Evolutionary conservation across 495 filamentous ascomycete species (phyloP), one percentile per base, ranked within the genome.

Genomic region (Aspergillus nanangensis): DNA sequence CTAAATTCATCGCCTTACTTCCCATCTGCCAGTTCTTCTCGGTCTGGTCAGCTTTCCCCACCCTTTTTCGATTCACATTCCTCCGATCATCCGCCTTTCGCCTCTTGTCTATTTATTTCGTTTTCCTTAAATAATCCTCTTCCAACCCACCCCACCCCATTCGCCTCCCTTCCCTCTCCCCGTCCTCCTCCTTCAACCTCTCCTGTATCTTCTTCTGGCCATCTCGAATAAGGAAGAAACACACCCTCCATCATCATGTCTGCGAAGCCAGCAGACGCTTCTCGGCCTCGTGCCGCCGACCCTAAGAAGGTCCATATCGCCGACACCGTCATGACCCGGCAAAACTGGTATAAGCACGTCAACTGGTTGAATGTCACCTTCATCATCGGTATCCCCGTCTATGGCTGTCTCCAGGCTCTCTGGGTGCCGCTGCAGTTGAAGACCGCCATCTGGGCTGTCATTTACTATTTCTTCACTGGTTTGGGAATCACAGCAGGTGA

Each of bases 341-440:
- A 74, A 51, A 99, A 99, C 74, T 96, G 90, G 90, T 84, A 92
- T 73, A 88, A 94, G 65, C 94, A 97, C 60, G 81, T 97, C 77
- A 91, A 97, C 77, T 96, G 93, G 90, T 70, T 94, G 21, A 92
- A 95, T 63, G 85, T 91, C 35, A 77, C 74, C 56, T 74, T 97
- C 66, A 96, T 99, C 66, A 71, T 96, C 60, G 77, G 85, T 50
- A 80, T 97, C 34, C 93, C 93, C 1, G 32, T 93, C 11, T 69
- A 80, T 44, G 94, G 94, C 41, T 72, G 83, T 58, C 67, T 95
- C 55, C 77, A 79, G 45, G 78, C 93, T 19, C 79, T 86, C 65
- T 97, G 87, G 87, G 87, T 88, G 19, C 86, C 89, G 21, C 66
- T 96, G 20, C 70, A 81, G 38, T 65, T 66, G 53, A 81, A 88